Conservation (phyloP, 2,329 filamentous ascomycete genomes). For the Biscogniauxia marginata region DNA sequence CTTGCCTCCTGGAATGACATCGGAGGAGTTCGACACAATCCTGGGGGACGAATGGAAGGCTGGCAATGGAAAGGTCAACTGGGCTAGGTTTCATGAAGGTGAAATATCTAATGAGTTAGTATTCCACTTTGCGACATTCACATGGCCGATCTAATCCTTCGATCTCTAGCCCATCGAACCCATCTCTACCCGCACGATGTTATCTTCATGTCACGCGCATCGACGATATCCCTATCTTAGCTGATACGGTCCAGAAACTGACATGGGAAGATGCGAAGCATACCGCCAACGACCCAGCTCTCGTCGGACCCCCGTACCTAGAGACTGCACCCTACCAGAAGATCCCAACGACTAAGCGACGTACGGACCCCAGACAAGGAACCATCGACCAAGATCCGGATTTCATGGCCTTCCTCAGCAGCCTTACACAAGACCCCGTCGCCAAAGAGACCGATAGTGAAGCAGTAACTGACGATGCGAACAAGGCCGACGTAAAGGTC, state of each 20-base stretch:
- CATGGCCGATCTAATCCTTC: constrained; percentile 5
- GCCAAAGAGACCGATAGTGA: constrained; percentile 49
- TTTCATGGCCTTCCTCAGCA: constrained; percentile 90
- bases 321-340: constrained; percentile 85
- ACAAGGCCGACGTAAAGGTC: constrained; percentile 57
- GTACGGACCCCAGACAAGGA: constrained; percentile 81
- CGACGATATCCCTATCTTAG: constrained; percentile 64
- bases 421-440: constrained; percentile 66
- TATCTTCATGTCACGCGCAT: constrained; percentile 80
- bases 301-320: constrained; percentile 75
- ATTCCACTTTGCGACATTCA: constrained; percentile 5
- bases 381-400: constrained; percentile 96
- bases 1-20: constrained; percentile 81
- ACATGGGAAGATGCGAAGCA: constrained; percentile 81
- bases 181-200: constrained; percentile 74
- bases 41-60: constrained; percentile 79
- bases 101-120: constrained; percentile 83
- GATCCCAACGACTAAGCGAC: constrained; percentile 70
- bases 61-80: constrained; percentile 81
- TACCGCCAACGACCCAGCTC: constrained; percentile 66
- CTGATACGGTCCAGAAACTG: constrained; percentile 65
- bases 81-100: constrained; percentile 63
- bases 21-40: constrained; percentile 69
- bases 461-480: constrained; percentile 46
- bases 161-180: constrained; percentile 69